Percentiles rank a stretch among this genome's conserved stretches.
phyloP scores from a whole-genome alignment of 2,329 filamentous ascomycete species.

The Westerdykella sp. region DNA sequence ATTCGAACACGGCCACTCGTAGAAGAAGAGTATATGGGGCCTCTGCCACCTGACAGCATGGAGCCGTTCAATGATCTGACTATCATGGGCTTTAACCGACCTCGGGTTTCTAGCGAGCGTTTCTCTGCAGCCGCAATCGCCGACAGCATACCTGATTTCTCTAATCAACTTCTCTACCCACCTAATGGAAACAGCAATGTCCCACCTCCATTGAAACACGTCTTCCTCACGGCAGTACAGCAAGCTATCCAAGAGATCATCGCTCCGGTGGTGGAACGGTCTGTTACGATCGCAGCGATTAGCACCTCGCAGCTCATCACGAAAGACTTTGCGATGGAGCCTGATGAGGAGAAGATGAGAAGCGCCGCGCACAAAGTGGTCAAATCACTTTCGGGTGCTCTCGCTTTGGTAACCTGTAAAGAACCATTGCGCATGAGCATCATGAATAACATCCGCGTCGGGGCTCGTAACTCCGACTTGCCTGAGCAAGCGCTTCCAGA shows the following conservation, averaged over 20 bases:
- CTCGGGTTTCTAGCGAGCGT: conserved; percentile 59
- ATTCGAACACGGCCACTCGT: conserved; percentile 71
- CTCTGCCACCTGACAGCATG: conserved; percentile 57
- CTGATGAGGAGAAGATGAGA: conserved; percentile 79
- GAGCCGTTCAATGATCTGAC: conserved; percentile 80
- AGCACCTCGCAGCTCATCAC: conserved; percentile 91
- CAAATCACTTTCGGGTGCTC: conserved; percentile 84
- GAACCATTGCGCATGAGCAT: conserved; percentile 95
- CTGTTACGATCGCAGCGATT: conserved; percentile 95
- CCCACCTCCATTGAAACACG: conserved; percentile 59
- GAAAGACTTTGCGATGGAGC: conserved; percentile 93
- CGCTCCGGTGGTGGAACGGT: conserved; percentile 92
- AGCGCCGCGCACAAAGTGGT: conserved; percentile 89
- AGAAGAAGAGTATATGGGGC: conserved; percentile 50
- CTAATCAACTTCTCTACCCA: conserved; percentile 71
- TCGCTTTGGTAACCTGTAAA: conserved; percentile 96
- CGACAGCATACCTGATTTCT: conserved; percentile 76
- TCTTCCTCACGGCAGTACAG: conserved; percentile 79
- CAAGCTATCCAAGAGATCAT: conserved; percentile 95
- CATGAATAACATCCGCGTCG: conserved; percentile 91
- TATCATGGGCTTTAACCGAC: conserved; percentile 55
- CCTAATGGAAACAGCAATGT: conserved; percentile 62
- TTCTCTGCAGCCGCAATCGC: conserved; percentile 73
- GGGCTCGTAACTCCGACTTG: conserved; percentile 52
- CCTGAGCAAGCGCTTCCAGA: conserved; percentile 74